A percentile compares a stretch with the other conserved stretches of the same genome.
phyloP scores from a whole-genome alignment of 768 basidiomycete species.

The Solioccasus polychromus region DNA sequence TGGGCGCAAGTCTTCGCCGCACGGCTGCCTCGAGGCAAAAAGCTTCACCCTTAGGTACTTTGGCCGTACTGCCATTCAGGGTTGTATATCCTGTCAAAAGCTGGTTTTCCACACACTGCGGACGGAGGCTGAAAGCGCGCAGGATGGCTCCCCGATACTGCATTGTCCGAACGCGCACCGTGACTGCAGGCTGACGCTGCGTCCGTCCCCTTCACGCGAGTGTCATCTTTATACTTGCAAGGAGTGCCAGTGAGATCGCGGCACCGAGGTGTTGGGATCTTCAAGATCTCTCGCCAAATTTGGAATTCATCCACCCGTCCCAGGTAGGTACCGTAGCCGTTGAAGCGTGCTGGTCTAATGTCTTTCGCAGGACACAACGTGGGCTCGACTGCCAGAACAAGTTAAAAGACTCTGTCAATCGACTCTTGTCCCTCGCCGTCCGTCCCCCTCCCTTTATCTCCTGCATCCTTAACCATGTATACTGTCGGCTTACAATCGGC shows the following conservation, averaged over 20 bases:
- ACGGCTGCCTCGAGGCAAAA: conserved; percentile 33
- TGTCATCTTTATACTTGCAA: too few species aligned
- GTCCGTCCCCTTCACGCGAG: conserved; percentile 18
- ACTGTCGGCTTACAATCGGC: conserved; percentile 41
- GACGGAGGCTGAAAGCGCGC: conserved; percentile 15
- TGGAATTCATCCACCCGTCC: conserved; percentile 7
- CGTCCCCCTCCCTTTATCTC: conserved; percentile 21
- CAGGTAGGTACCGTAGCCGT: conserved; percentile 12
- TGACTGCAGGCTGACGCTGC: conserved; percentile 11
- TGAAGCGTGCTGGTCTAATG: conserved; percentile 26
- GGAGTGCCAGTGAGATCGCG: conserved; percentile 14
- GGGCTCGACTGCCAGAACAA: conserved; percentile 5
- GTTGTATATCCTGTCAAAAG: conserved; percentile 23
- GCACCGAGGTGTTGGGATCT: conserved; percentile 28
- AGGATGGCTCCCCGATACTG: conserved; percentile 11
- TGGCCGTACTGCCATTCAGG: conserved; percentile 29
- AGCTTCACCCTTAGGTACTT: conserved; percentile 31
- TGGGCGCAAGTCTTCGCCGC: conserved; percentile 30
- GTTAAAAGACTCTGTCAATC: conserved; percentile 29
- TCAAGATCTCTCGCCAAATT: conserved; percentile 18
- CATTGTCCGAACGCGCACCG: conserved; percentile 7
- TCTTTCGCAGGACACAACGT: conserved; percentile 26
- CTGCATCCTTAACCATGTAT: conserved; percentile 34
- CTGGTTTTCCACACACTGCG: conserved; percentile 13
- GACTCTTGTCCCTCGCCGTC: conserved; percentile 22